Conservation (phyloP, 75 land plant genomes). For the Pinus taeda region DNA sequence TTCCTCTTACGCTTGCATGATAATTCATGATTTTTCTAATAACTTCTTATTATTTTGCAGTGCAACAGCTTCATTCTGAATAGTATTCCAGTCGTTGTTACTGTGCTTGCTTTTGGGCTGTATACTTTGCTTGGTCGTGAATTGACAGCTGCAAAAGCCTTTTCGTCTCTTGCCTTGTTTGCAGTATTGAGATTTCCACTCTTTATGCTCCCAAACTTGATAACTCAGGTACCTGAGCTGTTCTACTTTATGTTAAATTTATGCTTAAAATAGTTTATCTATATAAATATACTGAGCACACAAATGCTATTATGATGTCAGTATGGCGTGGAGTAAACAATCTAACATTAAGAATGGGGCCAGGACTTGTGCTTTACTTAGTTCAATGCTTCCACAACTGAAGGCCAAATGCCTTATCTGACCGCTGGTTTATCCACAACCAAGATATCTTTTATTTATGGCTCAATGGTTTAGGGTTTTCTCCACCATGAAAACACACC, state of each 20-base stretch:
- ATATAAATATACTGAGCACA: neutral
- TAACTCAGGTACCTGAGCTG: conserved; percentile 65
- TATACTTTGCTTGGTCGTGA: conserved; percentile 82
- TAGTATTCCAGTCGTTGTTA: conserved; percentile 88
- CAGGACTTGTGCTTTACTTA: neutral
- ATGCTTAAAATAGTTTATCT: neutral
- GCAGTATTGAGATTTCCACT: conserved; percentile 88
- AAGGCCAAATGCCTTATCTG: neutral
- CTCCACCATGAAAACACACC: too few species aligned
- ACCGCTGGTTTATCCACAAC: neutral
- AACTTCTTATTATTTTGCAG: conserved; percentile 42
- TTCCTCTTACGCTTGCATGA: neutral
- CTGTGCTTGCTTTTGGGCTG: conserved; percentile 80
- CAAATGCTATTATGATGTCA: neutral
- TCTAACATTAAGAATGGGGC: neutral
- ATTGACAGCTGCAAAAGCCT: conserved; percentile 91
- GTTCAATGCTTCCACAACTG: neutral
- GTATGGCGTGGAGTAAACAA: neutral
- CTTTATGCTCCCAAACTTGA: conserved; percentile 87
- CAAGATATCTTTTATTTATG: too few species aligned
- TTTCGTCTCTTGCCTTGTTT: conserved; percentile 96
- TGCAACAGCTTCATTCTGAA: conserved; percentile 76
- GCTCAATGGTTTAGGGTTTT: too few species aligned
- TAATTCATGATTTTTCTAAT: neutral
- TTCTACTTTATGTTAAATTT: neutral